These are phyloP conservation scores for Penicillium sp. DNA, from an alignment of 2,329 filamentous ascomycete species.

Conservation along the genomic window DNA sequence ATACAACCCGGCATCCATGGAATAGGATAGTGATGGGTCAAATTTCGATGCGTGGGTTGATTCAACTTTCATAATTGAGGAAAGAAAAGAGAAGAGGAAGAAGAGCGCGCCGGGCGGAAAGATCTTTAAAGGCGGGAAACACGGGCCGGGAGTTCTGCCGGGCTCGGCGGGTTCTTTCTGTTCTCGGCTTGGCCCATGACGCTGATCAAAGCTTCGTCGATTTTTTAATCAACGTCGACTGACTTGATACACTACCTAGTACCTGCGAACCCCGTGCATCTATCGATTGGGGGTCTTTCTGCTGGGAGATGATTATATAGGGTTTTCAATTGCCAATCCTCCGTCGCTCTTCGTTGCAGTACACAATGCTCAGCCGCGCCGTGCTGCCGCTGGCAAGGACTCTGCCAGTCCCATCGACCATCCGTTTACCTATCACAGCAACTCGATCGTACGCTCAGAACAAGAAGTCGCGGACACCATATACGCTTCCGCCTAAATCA, in stretches of 20 bases:
- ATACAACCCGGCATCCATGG: conserved; percentile 58
- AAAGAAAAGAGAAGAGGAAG: conserved; percentile 35
- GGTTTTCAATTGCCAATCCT: conserved; percentile 15
- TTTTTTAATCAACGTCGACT: conserved; percentile 9
- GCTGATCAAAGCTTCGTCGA: conserved; percentile 5
- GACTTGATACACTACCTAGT: background rate
- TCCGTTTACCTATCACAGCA: conserved; percentile 31
- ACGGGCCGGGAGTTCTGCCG: conserved; percentile 20
- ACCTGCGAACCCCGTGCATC: background rate
- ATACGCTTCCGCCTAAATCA: conserved; percentile 31
- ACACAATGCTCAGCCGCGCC: conserved; percentile 44
- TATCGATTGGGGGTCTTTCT: background rate
- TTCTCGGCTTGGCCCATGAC: conserved; percentile 7
- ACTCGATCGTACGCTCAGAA: conserved; percentile 37
- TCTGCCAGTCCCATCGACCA: conserved; percentile 32
- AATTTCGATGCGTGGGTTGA: conserved; percentile 52
- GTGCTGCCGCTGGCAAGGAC: conserved; percentile 43
- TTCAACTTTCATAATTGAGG: conserved; percentile 52
- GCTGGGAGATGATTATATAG: conserved; percentile 10
- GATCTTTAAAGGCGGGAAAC: conserved; percentile 19
- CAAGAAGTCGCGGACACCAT: conserved; percentile 30
- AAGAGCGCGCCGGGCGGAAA: conserved; percentile 14
- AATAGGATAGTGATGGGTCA: conserved; percentile 50
- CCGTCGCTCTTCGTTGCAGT: conserved; percentile 2
- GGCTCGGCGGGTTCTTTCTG: conserved; percentile 12